Conservation (phyloP, 768 basidiomycete species). For the Leccinum barrowsii region DNA sequence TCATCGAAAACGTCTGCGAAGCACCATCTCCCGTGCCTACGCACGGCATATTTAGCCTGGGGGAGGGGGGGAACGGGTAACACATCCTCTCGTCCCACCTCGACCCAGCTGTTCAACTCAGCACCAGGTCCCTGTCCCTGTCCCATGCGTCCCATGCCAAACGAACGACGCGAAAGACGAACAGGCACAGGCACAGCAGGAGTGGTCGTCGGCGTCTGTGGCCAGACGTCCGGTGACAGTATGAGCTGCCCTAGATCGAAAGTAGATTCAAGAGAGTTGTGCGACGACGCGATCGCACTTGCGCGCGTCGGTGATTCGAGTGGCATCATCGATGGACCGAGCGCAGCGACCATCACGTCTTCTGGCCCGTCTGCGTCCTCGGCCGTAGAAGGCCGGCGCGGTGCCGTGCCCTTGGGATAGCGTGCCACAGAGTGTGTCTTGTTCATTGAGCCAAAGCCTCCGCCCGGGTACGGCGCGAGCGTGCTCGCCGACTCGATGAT, state of each 20-base stretch:
- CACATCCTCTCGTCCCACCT: background rate
- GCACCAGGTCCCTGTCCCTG: background rate
- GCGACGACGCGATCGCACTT: slow-evolving; percentile 27
- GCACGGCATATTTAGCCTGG: background rate
- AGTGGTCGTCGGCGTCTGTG: slow-evolving; percentile 13
- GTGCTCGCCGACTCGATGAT: slow-evolving; percentile 10
- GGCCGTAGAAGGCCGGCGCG: slow-evolving; percentile 2
- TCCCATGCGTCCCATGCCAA: slow-evolving; percentile 1
- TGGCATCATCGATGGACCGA: slow-evolving; percentile 8
- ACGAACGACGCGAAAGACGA: slow-evolving; percentile 7
- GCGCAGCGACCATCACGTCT: slow-evolving; percentile 8
- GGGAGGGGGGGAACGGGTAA: background rate
- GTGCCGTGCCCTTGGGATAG: background rate
- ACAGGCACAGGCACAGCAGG: slow-evolving; percentile 6
- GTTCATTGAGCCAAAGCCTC: background rate
- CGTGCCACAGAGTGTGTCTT: background rate
- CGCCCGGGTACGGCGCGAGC: slow-evolving; percentile 2
- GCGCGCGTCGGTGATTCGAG: slow-evolving; percentile 25
- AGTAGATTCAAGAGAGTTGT: slow-evolving; percentile 29
- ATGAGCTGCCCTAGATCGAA: slow-evolving; percentile 21
- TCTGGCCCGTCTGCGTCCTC: slow-evolving; percentile 8
- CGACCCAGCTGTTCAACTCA: background rate
- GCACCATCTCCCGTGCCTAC: background rate
- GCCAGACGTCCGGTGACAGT: slow-evolving; percentile 20
- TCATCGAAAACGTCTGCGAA: background rate